A percentile compares a stretch with the other conserved stretches of the same genome.
Evolutionary conservation across 116 monocot genomes (phyloP).

Genomic region (Zostera marina): DNA sequence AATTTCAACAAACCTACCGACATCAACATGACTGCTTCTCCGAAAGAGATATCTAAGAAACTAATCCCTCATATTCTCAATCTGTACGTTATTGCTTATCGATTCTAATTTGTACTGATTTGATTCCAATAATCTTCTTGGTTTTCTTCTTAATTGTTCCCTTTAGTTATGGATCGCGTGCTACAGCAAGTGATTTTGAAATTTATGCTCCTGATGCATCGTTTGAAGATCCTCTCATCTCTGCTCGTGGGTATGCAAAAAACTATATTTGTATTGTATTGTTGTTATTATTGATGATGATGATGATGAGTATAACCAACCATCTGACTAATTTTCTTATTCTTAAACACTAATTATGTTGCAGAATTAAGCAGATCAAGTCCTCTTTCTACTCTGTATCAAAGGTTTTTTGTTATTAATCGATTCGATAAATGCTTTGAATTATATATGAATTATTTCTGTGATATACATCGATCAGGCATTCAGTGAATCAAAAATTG

Average conservation of each 20-base stretch:
- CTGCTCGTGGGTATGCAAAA: slow-evolving; percentile 15
- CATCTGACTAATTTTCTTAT: neutral
- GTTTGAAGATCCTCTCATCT: slow-evolving; percentile 31
- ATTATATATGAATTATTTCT: too few species aligned
- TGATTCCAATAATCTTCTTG: neutral
- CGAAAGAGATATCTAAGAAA: slow-evolving; percentile 9
- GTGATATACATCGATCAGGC: slow-evolving; percentile 18
- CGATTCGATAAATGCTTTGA: too few species aligned
- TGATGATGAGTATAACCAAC: too few species aligned
- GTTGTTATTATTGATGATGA: too few species aligned
- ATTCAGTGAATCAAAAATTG: slow-evolving; percentile 73
- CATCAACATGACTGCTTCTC: neutral
- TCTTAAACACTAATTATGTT: neutral
- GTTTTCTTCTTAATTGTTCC: neutral
- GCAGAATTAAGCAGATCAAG: slow-evolving; percentile 82
- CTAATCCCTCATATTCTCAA: slow-evolving; percentile 36
- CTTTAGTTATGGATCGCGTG: slow-evolving; percentile 17
- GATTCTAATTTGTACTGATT: neutral
- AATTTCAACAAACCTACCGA: neutral
- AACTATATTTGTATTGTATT: too few species aligned
- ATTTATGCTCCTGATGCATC: slow-evolving; percentile 26
- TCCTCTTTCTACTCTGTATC: slow-evolving; percentile 70
- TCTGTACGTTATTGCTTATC: slow-evolving; percentile 14
- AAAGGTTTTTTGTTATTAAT: slow-evolving; percentile 29
- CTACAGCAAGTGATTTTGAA: slow-evolving; percentile 25